phyloP scores from a whole-genome alignment of 2,329 filamentous ascomycete genomes.

The Sphaerostilbella broomeana region DNA sequence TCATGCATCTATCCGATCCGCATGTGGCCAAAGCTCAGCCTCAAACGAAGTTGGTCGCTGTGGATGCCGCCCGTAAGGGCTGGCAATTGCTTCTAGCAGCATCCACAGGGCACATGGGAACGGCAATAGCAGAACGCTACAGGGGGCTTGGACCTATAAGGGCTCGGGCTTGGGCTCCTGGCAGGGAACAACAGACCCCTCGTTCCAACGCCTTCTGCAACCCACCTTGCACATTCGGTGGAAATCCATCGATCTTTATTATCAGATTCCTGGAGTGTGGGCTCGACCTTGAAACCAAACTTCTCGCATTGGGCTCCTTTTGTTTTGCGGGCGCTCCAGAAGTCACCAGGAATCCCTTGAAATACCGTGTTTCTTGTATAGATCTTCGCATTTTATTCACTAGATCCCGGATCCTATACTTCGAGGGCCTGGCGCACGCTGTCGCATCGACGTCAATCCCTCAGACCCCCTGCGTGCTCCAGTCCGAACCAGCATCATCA shows the following conservation, averaged over 20 bases:
- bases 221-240: conserved; percentile 7
- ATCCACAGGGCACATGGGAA: conserved; percentile 15
- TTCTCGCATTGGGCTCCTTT: too few relatives aligned
- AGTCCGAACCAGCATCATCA: conserved; percentile 21
- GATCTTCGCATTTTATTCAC: background rate
- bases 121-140: conserved; percentile 8
- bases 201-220: conserved; percentile 6
- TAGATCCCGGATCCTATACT: background rate
- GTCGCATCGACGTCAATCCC: conserved; percentile 1
- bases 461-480: conserved; percentile 2
- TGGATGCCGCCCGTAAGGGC: conserved; percentile 6
- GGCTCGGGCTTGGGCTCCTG: background rate
- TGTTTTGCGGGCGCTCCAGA: too few relatives aligned
- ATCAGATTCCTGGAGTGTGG: too few relatives aligned
- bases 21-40: background rate
- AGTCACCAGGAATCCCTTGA: too few relatives aligned
- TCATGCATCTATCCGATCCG: conserved; percentile 12
- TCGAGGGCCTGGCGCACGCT: conserved; percentile 10
- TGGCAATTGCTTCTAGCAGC: conserved; percentile 3
- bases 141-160: conserved; percentile 4
- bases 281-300: too few relatives aligned
- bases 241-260: too few relatives aligned
- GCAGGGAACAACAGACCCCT: background rate
- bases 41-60: too few relatives aligned
- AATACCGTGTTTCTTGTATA: conserved; percentile 1